Percentiles rank a stretch among this genome's conserved stretches.
Evolutionary conservation across 1,139 yeast species (phyloP).

Genomic region (Protomyces lactucae-debilis): DNA sequence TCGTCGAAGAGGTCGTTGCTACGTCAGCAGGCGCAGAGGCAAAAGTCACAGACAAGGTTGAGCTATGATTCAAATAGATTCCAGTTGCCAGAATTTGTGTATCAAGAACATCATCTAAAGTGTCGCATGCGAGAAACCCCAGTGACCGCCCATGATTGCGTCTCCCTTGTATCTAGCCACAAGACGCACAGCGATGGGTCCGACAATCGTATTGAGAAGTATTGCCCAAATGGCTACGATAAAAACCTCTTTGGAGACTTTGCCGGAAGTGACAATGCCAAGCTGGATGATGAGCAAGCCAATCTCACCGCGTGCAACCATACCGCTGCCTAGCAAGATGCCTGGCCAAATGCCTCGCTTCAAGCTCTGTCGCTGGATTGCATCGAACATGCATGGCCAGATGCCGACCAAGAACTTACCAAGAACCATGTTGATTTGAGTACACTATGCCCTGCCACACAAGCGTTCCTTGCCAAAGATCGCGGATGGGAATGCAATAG

Average conservation of each 20-base stretch:
- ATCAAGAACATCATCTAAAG: not conserved
- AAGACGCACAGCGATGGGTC: slow-evolving; percentile 21
- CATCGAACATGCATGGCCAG: slow-evolving; percentile 3
- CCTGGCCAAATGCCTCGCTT: slow-evolving; percentile 9
- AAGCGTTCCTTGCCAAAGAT: slow-evolving; percentile 8
- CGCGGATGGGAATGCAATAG: slow-evolving; percentile 17
- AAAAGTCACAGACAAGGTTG: not conserved
- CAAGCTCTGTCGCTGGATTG: not conserved
- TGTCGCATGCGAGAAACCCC: not conserved
- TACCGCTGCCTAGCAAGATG: slow-evolving; percentile 8
- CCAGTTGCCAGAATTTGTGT: not conserved
- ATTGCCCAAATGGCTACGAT: slow-evolving; percentile 23
- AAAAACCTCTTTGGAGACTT: not conserved
- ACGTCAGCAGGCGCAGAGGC: not conserved
- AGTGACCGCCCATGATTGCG: not conserved
- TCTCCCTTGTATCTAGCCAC: not conserved
- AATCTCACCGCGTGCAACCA: slow-evolving; percentile 28
- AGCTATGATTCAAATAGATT: not conserved
- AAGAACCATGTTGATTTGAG: slow-evolving; percentile 7
- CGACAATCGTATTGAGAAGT: slow-evolving; percentile 23
- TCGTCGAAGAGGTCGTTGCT: not conserved
- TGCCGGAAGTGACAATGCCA: not conserved
- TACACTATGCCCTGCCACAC: slow-evolving; percentile 25
- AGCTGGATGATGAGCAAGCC: slow-evolving; percentile 22
- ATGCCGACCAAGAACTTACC: slow-evolving; percentile 17